Conservation (phyloP, 2,329 filamentous ascomycete species). For the Aureobasidium pullulans region DNA sequence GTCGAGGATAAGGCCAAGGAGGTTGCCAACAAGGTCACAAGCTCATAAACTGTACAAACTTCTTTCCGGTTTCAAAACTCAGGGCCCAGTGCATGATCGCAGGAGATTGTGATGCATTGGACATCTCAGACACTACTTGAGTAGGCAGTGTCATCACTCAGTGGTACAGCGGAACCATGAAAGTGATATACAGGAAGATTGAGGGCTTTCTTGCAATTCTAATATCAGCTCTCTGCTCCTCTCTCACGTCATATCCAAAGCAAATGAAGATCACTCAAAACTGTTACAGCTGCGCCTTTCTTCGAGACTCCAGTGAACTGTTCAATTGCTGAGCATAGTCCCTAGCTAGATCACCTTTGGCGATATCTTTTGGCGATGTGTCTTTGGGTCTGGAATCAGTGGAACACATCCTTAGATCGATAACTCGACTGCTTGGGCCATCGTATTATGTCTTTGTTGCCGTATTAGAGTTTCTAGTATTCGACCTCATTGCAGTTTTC, state of each 20-base stretch:
- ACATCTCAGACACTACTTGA: not conserved
- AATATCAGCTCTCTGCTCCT: not conserved
- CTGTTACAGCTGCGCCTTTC: too few species aligned
- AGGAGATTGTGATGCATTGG: not conserved
- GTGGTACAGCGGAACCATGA: not conserved
- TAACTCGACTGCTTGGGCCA: too few species aligned
- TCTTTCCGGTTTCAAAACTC: not conserved
- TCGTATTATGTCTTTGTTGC: too few species aligned
- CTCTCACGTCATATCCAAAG: not conserved
- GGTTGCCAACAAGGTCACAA: conserved; percentile 18
- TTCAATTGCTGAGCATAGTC: too few species aligned
- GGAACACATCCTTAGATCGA: too few species aligned
- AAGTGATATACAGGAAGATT: not conserved
- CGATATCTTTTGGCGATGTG: too few species aligned
- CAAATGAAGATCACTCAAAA: not conserved
- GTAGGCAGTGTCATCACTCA: not conserved
- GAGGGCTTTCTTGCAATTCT: not conserved
- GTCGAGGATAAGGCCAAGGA: conserved; percentile 23
- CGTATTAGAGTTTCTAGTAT: too few species aligned
- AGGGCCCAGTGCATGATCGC: not conserved
- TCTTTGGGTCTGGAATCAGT: too few species aligned
- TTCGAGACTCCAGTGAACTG: too few species aligned
- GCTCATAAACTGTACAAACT: conserved; percentile 2
- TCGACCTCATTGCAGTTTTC: too few species aligned
- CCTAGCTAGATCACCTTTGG: too few species aligned